Conservation (phyloP, 148 eudicot genomes). For the Hydrangea macrophylla region DNA sequence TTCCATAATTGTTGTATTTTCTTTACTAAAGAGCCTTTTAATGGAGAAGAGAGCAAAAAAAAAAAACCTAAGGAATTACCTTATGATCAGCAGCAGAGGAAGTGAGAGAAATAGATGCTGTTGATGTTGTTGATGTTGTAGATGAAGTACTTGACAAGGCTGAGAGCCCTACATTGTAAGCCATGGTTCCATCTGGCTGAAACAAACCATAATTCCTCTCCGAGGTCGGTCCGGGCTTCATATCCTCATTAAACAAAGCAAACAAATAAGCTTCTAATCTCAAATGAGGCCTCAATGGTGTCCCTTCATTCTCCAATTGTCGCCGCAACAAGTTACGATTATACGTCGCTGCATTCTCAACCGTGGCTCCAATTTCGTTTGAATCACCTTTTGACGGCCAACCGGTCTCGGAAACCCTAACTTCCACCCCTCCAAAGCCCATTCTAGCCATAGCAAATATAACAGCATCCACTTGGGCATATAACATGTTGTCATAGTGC, state of each 20-base stretch:
- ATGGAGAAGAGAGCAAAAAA: background rate
- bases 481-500: slow-evolving; percentile 25
- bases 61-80: slow-evolving; percentile 10
- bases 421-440: slow-evolving; percentile 18
- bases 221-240: slow-evolving; percentile 23
- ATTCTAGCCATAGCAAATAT: slow-evolving; percentile 14
- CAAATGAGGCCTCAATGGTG: slow-evolving; percentile 11
- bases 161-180: slow-evolving; percentile 16
- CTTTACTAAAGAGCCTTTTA: background rate
- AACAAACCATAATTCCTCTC: slow-evolving; percentile 24
- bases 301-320: slow-evolving; percentile 8
- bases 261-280: slow-evolving; percentile 20
- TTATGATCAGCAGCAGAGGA: slow-evolving; percentile 13
- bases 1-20: background rate
- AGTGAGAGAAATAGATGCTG: slow-evolving; percentile 3
- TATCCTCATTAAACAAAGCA: slow-evolving; percentile 25
- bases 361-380: slow-evolving; percentile 3
- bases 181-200: slow-evolving; percentile 19
- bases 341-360: slow-evolving; percentile 11
- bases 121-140: background rate
- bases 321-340: slow-evolving; percentile 15
- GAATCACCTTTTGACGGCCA: slow-evolving; percentile 18
- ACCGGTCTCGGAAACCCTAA: slow-evolving; percentile 20
- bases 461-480: slow-evolving; percentile 24
- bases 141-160: slow-evolving; percentile 10